Percentiles rank a stretch among this genome's conserved stretches.
Conservation (phyloP, 2,329 filamentous ascomycete species). For the Pleurostoma richardsiae region DNA sequence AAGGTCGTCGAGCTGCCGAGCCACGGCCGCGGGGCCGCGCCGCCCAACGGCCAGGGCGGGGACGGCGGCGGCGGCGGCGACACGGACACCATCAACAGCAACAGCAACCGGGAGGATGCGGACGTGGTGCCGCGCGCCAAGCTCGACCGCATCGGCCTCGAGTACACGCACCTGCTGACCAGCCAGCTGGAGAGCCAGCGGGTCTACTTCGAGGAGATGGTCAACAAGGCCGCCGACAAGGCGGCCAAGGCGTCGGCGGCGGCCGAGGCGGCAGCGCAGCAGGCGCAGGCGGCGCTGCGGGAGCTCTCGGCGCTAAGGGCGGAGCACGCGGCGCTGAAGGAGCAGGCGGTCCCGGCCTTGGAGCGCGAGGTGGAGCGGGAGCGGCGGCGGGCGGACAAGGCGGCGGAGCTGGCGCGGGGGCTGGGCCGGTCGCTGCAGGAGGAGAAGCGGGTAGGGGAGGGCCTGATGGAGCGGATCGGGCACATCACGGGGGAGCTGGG, state of each 20-base stretch:
- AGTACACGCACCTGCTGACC: conserved; percentile 91
- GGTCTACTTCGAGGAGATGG: conserved; percentile 88
- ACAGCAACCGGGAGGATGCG: conserved; percentile 33
- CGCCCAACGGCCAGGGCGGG: conserved; percentile 17
- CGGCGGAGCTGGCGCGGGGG: conserved; percentile 69
- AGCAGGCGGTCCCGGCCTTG: conserved; percentile 58
- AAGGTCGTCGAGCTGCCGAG: conserved; percentile 86
- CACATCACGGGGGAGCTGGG: conserved; percentile 63
- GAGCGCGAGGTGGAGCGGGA: conserved; percentile 71
- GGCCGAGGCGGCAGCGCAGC: conserved; percentile 56
- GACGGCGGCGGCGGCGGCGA: conserved; percentile 4
- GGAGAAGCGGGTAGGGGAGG: conserved; percentile 79
- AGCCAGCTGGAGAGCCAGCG: conserved; percentile 91
- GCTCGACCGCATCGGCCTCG: conserved; percentile 74
- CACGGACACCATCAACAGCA: conserved; percentile 1
- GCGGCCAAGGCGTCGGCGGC: conserved; percentile 66
- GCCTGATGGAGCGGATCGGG: conserved; percentile 76
- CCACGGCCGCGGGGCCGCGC: conserved; percentile 15
- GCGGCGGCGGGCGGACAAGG: conserved; percentile 63
- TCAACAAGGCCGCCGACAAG: conserved; percentile 86
- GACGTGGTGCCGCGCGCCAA: conserved; percentile 69
- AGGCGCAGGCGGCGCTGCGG: conserved; percentile 41
- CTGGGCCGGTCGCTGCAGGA: conserved; percentile 75
- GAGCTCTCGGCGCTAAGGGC: conserved; percentile 48
- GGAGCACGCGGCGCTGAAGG: conserved; percentile 45